Conservation (phyloP, 2,329 filamentous ascomycete genomes). For the Fusarium equiseti region DNA sequence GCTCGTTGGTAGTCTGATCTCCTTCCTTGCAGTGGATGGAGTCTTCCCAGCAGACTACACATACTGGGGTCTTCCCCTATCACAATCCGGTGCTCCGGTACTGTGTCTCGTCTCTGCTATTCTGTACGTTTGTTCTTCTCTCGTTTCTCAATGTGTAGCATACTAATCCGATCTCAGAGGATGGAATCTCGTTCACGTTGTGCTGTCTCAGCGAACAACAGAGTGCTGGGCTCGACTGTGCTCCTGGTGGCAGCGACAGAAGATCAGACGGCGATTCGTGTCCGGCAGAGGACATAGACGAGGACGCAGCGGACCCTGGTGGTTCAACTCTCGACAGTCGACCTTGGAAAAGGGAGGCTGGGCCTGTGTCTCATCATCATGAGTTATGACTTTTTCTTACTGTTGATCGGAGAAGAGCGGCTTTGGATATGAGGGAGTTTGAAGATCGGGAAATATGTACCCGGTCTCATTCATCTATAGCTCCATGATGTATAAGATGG, state of each 20-base stretch:
- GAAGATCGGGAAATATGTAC: not conserved
- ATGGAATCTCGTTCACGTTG: constrained; percentile 42
- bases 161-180: constrained; percentile 36
- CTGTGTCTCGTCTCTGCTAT: constrained; percentile 55
- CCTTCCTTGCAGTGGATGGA: constrained; percentile 52
- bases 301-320: constrained; percentile 37
- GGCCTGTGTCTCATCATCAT: constrained; percentile 39
- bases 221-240: constrained; percentile 41
- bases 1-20: constrained; percentile 53
- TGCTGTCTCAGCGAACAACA: constrained; percentile 37
- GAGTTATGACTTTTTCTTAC: constrained; percentile 30
- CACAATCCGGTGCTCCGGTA: constrained; percentile 49
- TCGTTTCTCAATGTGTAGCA: not conserved
- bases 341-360: constrained; percentile 37
- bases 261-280: constrained; percentile 28
- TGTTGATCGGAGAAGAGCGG: not conserved
- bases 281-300: constrained; percentile 21
- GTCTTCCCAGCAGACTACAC: constrained; percentile 54
- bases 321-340: constrained; percentile 33
- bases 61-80: constrained; percentile 53
- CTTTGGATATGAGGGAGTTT: not conserved
- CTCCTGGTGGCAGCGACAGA: constrained; percentile 40
- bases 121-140: constrained; percentile 44
- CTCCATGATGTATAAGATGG: not conserved
- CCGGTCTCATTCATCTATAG: not conserved